phyloP scores from a whole-genome alignment of 2,329 filamentous ascomycete genomes.

The Colletotrichum sp. region DNA sequence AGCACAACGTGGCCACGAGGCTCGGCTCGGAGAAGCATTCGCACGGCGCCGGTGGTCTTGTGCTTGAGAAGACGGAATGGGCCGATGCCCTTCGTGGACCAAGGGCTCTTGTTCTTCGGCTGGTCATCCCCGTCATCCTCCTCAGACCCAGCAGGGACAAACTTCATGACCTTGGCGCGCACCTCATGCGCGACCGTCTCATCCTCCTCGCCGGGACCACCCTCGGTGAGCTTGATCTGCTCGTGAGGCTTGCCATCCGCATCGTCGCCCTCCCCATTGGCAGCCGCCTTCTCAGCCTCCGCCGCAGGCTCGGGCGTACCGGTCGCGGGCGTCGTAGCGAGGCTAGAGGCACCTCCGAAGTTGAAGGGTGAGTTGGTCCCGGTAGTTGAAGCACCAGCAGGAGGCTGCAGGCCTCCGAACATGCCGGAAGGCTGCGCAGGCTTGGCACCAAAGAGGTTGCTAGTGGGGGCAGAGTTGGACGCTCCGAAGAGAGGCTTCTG shows the following conservation, averaged over 20 bases:
- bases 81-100: constrained; percentile 75
- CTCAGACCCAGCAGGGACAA: constrained; percentile 50
- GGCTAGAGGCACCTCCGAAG: constrained; percentile 64
- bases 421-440: constrained; percentile 29
- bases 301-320: constrained; percentile 63
- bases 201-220: constrained; percentile 72
- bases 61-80: constrained; percentile 76
- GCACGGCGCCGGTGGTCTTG: constrained; percentile 69
- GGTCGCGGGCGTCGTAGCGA: constrained; percentile 64
- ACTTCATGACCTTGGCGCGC: constrained; percentile 72
- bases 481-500: constrained; percentile 9
- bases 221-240: constrained; percentile 73
- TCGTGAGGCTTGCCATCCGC: constrained; percentile 67
- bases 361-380: constrained; percentile 60
- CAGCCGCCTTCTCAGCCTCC: constrained; percentile 34
- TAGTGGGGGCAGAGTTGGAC: constrained; percentile 9
- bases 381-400: constrained; percentile 47
- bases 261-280: constrained; percentile 35
- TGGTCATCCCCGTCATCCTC: constrained; percentile 46
- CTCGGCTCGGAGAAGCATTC: constrained; percentile 76
- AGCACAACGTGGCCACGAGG: constrained; percentile 76
- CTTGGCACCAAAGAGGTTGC: constrained; percentile 22
- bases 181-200: constrained; percentile 75
- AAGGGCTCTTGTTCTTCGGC: constrained; percentile 60
- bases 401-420: constrained; percentile 46